Evolutionary conservation across 441 rosid genomes (phyloP).

Genomic region (Gossypium aridum): DNA sequence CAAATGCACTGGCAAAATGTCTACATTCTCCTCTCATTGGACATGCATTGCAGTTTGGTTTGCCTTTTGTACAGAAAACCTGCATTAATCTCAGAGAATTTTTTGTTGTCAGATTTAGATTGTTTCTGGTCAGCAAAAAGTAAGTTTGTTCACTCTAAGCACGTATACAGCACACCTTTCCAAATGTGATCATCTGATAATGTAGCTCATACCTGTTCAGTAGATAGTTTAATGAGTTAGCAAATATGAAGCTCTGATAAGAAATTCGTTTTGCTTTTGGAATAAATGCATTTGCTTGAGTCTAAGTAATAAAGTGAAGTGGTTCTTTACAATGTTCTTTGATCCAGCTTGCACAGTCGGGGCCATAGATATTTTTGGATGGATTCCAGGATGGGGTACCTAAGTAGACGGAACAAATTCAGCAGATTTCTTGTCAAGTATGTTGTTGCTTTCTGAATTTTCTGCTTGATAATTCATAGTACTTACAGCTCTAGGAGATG

Average conservation of each 20-base stretch:
- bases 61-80: slow-evolving; percentile 77
- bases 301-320: slow-evolving; percentile 9
- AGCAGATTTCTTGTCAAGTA: slow-evolving; percentile 8
- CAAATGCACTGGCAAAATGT: slow-evolving; percentile 78
- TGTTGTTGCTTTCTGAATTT: slow-evolving; percentile 6
- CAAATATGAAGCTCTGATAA: slow-evolving; percentile 6
- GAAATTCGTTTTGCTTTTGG: background rate
- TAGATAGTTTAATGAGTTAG: slow-evolving; percentile 14
- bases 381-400: slow-evolving; percentile 64
- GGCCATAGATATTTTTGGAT: slow-evolving; percentile 72
- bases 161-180: slow-evolving; percentile 44
- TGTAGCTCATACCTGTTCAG: slow-evolving; percentile 62
- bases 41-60: slow-evolving; percentile 75
- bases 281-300: slow-evolving; percentile 6
- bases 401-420: slow-evolving; percentile 12
- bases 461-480: slow-evolving; percentile 7
- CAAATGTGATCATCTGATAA: slow-evolving; percentile 76
- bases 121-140: slow-evolving; percentile 2
- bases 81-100: slow-evolving; percentile 23
- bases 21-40: slow-evolving; percentile 85
- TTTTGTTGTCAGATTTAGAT: slow-evolving; percentile 11
- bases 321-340: slow-evolving; percentile 47
- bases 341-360: slow-evolving; percentile 62
- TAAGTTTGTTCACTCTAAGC: slow-evolving; percentile 8
- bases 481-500: slow-evolving; percentile 69